phyloP scores from a whole-genome alignment of 1,139 yeast species.

The Blastobotrys persicus region DNA sequence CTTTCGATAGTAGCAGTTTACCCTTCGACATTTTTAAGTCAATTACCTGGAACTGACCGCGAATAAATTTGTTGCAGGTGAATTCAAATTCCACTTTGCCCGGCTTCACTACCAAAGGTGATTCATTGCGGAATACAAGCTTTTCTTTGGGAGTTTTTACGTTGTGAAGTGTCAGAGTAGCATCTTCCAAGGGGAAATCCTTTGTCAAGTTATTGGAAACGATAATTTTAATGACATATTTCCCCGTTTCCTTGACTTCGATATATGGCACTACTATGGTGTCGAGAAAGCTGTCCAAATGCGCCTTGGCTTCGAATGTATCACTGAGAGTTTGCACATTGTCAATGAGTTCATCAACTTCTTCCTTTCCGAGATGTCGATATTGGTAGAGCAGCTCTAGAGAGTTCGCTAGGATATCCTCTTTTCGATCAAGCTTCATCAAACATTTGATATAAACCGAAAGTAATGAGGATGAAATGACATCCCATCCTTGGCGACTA shows the following conservation, averaged over 20 bases:
- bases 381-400: constrained; percentile 34
- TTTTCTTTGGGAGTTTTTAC: constrained; percentile 10
- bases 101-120: constrained; percentile 10
- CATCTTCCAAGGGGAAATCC: constrained; percentile 22
- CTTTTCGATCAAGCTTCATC: constrained; percentile 42
- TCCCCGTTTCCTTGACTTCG: constrained; percentile 2
- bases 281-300: constrained; percentile 23
- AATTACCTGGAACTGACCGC: constrained; percentile 31
- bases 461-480: constrained; percentile 62
- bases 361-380: constrained; percentile 22
- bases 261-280: constrained; percentile 25
- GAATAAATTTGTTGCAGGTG: constrained; percentile 26
- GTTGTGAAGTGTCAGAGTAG: constrained; percentile 13
- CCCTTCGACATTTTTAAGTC: constrained; percentile 27
- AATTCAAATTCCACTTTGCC: constrained; percentile 20
- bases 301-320: constrained; percentile 16
- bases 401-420: constrained; percentile 30
- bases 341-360: constrained; percentile 21
- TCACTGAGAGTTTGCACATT: constrained; percentile 22
- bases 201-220: constrained; percentile 8
- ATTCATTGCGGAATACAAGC: constrained; percentile 13
- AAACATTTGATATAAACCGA: constrained; percentile 70
- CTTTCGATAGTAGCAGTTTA: constrained; percentile 29
- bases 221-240: constrained; percentile 10
- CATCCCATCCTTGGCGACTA: constrained; percentile 68